phyloP scores from a whole-genome alignment of 1,284 basidiomycete genomes.

The Microbotryomycetes sp. region DNA sequence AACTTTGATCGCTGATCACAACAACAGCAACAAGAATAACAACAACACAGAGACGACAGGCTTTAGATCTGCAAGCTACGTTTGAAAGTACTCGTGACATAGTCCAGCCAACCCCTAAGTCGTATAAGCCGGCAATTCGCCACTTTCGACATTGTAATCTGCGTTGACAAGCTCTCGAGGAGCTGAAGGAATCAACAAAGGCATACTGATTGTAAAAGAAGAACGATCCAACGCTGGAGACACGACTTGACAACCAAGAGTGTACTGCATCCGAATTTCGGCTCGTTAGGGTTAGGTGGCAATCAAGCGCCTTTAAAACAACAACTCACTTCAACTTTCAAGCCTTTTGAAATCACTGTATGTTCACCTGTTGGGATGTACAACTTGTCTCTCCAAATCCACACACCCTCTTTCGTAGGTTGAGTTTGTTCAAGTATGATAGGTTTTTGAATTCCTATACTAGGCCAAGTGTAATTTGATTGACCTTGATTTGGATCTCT shows the following conservation, averaged over 20 bases:
- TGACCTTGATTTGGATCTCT: background rate
- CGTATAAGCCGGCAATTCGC: background rate
- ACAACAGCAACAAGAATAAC: too few relatives aligned
- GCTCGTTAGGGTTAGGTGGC: background rate
- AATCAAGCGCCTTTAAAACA: too few relatives aligned
- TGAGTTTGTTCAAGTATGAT: background rate
- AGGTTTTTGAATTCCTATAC: conserved; percentile 1
- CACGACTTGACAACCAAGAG: conserved; percentile 4
- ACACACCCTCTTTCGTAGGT: background rate
- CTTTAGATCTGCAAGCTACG: too few relatives aligned
- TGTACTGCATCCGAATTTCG: conserved; percentile 10
- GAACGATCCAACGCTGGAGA: conserved; percentile 12
- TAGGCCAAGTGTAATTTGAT: conserved; percentile 8
- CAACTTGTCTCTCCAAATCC: conserved; percentile 7
- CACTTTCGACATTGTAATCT: background rate
- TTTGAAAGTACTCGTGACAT: too few relatives aligned
- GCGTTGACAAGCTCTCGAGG: background rate
- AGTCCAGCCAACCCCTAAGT: too few relatives aligned
- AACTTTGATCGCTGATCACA: too few relatives aligned
- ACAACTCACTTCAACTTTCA: conserved; percentile 8
- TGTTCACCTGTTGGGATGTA: background rate
- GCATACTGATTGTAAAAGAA: conserved; percentile 1
- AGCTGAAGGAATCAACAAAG: conserved; percentile 14
- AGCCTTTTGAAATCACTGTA: conserved; percentile 6
- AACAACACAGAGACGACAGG: too few relatives aligned